Base-by-base conservation (phyloP, 1,139 yeast genomes). In the Saccharomyces hybrid region DNA sequence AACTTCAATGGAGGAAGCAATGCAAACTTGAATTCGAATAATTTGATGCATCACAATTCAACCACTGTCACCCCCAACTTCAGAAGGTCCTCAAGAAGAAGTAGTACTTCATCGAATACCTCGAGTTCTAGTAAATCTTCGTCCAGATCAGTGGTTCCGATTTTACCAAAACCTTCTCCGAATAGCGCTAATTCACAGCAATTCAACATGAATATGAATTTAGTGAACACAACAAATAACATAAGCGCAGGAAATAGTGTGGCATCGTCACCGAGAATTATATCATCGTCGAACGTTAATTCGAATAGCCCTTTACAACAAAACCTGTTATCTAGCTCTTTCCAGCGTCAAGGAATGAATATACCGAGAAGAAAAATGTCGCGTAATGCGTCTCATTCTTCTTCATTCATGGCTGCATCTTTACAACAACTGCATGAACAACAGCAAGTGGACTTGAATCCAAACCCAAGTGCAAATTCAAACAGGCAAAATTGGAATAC, bases 81-180 rank as follows among this genome's bases (percentile, higher is more conserved):
- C 7, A 49, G 56, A 21, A 62, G 60, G 14, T 38, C 44, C 54
- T 62, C 68, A 2, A 62, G 71, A 54, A 60, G 68, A 51, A 63
- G 65, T 32, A 67, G 71, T 55, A 59, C 60, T 4, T 67, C 71
- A 9, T 67, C 70, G 19, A 64, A 64, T 16, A 59, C 63, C 27
- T 61, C 64, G 1, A 60, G 59, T 26, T 68, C 71, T 4, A 66
- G 69, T 53, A 62, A 59, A 50, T 67, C 71, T 1, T 67, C 71
- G 5, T 60, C 65, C 8, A 62, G 68, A 53, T 63, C 68, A 28
- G 60, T 66, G 53, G 70, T 70, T 5, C 72, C 72, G 3, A 70
- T 70, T 24, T 54, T 69, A 42, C 72, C 72, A 3, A 70, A 68
- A 55, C 71, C 70, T 11, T 59, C 70, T 11, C 58, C 63, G 1